Conservation (phyloP, 306 rosid genomes). For the Sindora glabra region DNA sequence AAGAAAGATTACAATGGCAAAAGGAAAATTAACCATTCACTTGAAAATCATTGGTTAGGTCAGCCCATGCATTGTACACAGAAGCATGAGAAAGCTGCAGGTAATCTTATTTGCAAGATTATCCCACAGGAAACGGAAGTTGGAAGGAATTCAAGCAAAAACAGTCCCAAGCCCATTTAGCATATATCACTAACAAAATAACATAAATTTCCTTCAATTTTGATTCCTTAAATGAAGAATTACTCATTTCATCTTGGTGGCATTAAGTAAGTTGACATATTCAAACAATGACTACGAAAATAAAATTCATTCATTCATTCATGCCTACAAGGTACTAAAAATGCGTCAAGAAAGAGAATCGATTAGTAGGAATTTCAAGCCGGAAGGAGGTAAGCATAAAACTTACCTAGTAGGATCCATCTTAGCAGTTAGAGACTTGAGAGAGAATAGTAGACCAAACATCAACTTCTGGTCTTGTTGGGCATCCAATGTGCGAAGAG, state of each 20-base stretch:
- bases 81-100: too few species aligned
- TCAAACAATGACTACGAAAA: not conserved
- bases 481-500: conserved; percentile 65
- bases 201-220: not conserved
- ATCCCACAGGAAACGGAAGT: not conserved
- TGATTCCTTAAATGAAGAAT: not conserved
- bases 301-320: not conserved
- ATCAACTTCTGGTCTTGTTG: conserved; percentile 96
- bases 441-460: conserved; percentile 95
- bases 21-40: too few species aligned
- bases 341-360: not conserved
- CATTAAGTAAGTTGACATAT: not conserved
- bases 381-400: not conserved
- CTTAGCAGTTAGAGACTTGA: conserved; percentile 87
- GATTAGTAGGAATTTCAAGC: not conserved
- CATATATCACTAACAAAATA: not conserved
- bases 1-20: too few species aligned
- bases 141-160: not conserved
- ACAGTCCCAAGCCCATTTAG: not conserved
- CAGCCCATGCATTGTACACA: not conserved
- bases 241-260: not conserved
- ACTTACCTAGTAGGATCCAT: conserved; percentile 79
- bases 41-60: too few species aligned
- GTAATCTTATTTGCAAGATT: not conserved
- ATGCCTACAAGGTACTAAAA: not conserved